Evolutionary conservation across 2,329 filamentous ascomycete species (phyloP), one percentile per base, ranked within the genome.

Genomic region (Periconia sp.): DNA sequence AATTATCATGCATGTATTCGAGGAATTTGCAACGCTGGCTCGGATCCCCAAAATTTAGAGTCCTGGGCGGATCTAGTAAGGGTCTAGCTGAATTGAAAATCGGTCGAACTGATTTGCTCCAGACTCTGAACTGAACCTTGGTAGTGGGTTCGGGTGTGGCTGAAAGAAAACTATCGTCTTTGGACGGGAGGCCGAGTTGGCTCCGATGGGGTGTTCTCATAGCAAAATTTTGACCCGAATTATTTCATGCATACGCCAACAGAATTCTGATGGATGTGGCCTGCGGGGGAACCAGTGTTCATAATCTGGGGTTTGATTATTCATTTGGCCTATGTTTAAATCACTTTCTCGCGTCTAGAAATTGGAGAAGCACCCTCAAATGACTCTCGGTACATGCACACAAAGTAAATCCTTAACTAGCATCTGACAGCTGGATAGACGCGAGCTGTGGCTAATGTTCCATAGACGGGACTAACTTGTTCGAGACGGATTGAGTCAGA

Each of bases 21-120:
- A 11, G 8, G 21, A 15, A 13, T n/a, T 24, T 15, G 9, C 21
- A 29, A 29, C 2, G 8, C 25, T 40, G 23, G 38, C 4, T 43
- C 40, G 40, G 46, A 38, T 45, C 46, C 46, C 46, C 41, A 45
- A 31, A n/a, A n/a, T 9, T 24, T 15, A n/a, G 32, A 32, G 3
- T 25, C 15, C 25, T 30, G 4, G 13, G 24, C 13, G 10, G n/a
- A n/a, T 21, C 31, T 32, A 36, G 11, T n/a, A 41, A 25, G 33
- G 32, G 21, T 22, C 32, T n/a, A 33, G 34, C 39, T 46, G 35
- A 36, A 40, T 33, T 28, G 38, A 42, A 36, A 40, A 46, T 22
- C 23, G n/a, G n/a, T n/a, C n/a, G n/a, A 32, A 9, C 10, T 26
- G 26, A 36, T 11, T 13, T 12, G 36, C 28, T 35, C 23, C 16